Base-by-base conservation (phyloP, 495 filamentous ascomycete species). In the Podospora sp. region DNA sequence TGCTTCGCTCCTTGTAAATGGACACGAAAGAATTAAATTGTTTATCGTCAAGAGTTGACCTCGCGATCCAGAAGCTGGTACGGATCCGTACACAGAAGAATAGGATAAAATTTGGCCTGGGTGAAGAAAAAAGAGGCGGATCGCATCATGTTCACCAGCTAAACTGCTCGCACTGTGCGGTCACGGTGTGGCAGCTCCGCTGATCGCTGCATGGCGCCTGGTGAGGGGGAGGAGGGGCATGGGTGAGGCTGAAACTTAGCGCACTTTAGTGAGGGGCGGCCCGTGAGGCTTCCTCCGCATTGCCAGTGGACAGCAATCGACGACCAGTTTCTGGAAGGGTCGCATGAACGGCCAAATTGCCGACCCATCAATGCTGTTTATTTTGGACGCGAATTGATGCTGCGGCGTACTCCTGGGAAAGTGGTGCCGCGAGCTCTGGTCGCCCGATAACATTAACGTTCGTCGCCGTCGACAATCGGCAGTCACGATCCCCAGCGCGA, bases 271-370 rank as follows among this genome's bases (percentile, higher is more conserved):
- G 56, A 59, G 56, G 56, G 24, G 56, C 18, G 26, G 27, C 6
- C 25, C 20, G 20, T 21, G 53, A 21, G 21, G 9, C 6, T 22
- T n/a, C 26, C 56, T 59, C 56, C 56, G 26, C 22, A 22, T 16
- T 20, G 26, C 27, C 64, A 67, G 51, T 21, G 52, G 33, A 25
- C 62, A 56, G 55, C 62, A 62, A 2, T 36, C 60, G 20, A 55
- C 59, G 25, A 25, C 16, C 16, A 46, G 40, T 52, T 22, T 12
- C 35, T 33, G n/a, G 53, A 33, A 33, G 36, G 67, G 68, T 70
- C 70, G 72, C 70, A 72, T 72, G 46, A 71, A 62, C 64, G 58
- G 70, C 66, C 70, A 73, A 59, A 74, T 68, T 71, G 62, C 20
- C 63, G 63, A 60, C 55, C 46, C 55, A 51, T 63, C 64, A 53